These are phyloP conservation scores for Excoecaria cochinchinensis DNA, from an alignment of 345 rosid species.

Conservation along the genomic window DNA sequence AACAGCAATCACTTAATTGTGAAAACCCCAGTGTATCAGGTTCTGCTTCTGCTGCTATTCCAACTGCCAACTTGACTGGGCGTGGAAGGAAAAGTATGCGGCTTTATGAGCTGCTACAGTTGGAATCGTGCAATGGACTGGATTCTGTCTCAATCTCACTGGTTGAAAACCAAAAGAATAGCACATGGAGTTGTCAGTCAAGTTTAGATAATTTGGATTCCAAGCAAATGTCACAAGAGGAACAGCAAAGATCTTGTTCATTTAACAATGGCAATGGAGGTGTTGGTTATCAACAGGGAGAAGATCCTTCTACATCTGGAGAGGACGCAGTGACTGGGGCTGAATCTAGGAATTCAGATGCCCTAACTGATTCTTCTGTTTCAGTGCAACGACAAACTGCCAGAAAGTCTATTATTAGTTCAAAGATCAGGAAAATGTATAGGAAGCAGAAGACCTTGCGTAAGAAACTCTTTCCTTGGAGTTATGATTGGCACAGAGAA, in stretches of 20 bases:
- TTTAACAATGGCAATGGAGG: conserved; percentile 34
- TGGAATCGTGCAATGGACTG: conserved; percentile 58
- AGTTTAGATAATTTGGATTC: conserved; percentile 30
- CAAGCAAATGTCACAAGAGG: conserved; percentile 23
- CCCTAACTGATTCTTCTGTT: conserved; percentile 33
- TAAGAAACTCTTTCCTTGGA: conserved; percentile 95
- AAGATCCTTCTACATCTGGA: conserved; percentile 80
- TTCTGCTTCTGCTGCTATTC: conserved; percentile 34
- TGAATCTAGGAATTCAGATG: conserved; percentile 35
- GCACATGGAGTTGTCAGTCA: conserved; percentile 29
- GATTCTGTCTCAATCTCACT: conserved; percentile 27
- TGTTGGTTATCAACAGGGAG: conserved; percentile 38
- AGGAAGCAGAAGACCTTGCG: conserved; percentile 83
- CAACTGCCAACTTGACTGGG: conserved; percentile 43
- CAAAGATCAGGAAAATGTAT: conserved; percentile 66
- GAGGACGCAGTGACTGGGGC: conserved; percentile 49
- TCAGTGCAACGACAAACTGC: conserved; percentile 49
- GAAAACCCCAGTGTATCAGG: conserved; percentile 27
- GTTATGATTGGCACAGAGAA: conserved; percentile 95
- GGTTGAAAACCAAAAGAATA: conserved; percentile 29
- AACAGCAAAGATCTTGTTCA: conserved; percentile 26
- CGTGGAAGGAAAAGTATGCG: conserved; percentile 71
- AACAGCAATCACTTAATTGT: conserved; percentile 22
- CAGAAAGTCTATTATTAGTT: conserved; percentile 54
- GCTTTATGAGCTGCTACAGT: conserved; percentile 82